Conservation (phyloP, 148 eudicot genomes). For the Vaccinium myrtillus region DNA sequence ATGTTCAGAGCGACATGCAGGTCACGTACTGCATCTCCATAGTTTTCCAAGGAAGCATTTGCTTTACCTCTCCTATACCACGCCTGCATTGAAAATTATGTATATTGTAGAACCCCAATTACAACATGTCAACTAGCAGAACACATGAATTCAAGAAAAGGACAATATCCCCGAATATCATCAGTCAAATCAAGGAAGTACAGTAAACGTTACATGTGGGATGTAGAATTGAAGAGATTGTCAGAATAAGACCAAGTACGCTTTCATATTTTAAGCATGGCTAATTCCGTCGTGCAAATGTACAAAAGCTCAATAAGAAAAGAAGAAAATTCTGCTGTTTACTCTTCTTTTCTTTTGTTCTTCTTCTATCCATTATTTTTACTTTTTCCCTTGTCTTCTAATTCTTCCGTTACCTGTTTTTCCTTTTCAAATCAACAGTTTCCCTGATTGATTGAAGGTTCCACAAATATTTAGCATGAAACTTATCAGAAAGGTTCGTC, state of each 20-base stretch:
- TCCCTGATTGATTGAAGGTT: background rate
- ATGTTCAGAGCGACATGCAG: slow-evolving; percentile 48
- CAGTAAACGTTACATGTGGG: background rate
- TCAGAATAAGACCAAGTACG: background rate
- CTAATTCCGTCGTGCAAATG: background rate
- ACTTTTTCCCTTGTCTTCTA: background rate
- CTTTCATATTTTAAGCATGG: background rate
- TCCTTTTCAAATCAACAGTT: background rate
- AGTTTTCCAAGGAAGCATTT: slow-evolving; percentile 58
- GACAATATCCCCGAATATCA: background rate
- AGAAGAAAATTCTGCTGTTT: background rate
- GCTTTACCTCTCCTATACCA: slow-evolving; percentile 94
- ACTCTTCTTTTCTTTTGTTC: background rate
- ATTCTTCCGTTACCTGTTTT: background rate
- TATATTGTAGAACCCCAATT: background rate
- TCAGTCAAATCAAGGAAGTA: slow-evolving; percentile 7
- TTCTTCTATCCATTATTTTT: background rate
- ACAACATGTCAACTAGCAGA: slow-evolving; percentile 1
- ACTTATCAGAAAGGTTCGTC: background rate
- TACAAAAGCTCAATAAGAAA: slow-evolving; percentile 7
- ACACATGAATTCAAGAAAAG: slow-evolving; percentile 14
- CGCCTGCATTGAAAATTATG: slow-evolving; percentile 47
- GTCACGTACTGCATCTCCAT: slow-evolving; percentile 63
- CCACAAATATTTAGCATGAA: slow-evolving; percentile 4
- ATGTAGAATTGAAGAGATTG: background rate